phyloP scores from a whole-genome alignment of 1,139 yeast species.

The Blastobotrys apis region DNA sequence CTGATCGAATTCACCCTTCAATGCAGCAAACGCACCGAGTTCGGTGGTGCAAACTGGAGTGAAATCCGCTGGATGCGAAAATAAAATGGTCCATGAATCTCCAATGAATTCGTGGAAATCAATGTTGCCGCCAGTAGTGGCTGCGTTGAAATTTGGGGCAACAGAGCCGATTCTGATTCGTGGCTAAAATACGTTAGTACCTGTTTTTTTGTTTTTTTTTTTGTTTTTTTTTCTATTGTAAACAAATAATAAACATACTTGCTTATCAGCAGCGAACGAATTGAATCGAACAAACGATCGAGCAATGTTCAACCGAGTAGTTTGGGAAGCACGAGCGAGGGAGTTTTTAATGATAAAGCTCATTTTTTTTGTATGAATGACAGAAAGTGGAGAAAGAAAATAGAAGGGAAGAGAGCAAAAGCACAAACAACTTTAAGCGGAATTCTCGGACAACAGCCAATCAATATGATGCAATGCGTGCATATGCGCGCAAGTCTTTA shows the following conservation, averaged over 20 bases:
- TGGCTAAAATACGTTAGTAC: too few relatives aligned
- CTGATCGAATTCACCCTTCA: conserved; percentile 76
- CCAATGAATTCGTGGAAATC: conserved; percentile 81
- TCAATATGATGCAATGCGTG: conserved; percentile 12
- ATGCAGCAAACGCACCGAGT: conserved; percentile 82
- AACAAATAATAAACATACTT: conserved; percentile 1
- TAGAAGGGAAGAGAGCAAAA: too few relatives aligned
- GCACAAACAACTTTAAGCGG: too few relatives aligned
- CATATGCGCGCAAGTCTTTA: conserved; percentile 1
- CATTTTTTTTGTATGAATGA: conserved; percentile 6
- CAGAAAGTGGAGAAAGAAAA: background rate
- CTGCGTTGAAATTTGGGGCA: conserved; percentile 82
- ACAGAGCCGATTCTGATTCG: conserved; percentile 60
- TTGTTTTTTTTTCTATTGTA: too few relatives aligned
- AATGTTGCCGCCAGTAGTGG: conserved; percentile 71
- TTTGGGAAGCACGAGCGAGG: conserved; percentile 7
- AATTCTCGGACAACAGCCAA: too few relatives aligned
- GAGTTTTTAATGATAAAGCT: conserved; percentile 6
- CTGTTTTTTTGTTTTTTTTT: too few relatives aligned
- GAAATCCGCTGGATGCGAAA: conserved; percentile 92
- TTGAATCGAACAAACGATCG: conserved; percentile 16
- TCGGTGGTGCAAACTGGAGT: conserved; percentile 96
- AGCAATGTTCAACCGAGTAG: conserved; percentile 4
- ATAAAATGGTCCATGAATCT: conserved; percentile 75
- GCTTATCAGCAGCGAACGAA: conserved; percentile 23